Evolutionary conservation across 106 monocot genomes (phyloP).

Genomic region (Allium sativum): DNA sequence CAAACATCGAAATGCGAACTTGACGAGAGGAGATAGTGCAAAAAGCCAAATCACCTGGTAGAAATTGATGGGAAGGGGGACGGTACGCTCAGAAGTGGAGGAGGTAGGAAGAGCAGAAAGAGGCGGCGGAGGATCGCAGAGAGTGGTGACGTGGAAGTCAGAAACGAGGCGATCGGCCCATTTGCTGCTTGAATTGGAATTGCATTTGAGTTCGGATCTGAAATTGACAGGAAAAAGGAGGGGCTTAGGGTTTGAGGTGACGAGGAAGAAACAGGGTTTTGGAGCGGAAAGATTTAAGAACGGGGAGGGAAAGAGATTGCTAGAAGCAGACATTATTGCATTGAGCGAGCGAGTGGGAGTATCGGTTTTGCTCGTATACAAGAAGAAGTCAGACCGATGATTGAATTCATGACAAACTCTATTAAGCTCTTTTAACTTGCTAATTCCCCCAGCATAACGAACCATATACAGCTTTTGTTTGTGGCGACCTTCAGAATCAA

Average conservation of each 20-base stretch:
- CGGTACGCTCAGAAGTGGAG: conserved; percentile 26
- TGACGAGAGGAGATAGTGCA: neutral
- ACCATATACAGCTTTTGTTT: too few species aligned
- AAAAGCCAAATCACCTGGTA: conserved; percentile 31
- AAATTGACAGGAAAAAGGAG: neutral
- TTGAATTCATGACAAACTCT: too few species aligned
- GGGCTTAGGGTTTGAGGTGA: neutral
- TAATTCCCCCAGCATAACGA: too few species aligned
- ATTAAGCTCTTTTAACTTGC: too few species aligned
- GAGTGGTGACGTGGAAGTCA: conserved; percentile 60
- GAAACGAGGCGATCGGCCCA: conserved; percentile 80
- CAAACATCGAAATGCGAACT: neutral
- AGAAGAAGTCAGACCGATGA: too few species aligned
- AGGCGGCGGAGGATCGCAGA: conserved; percentile 9
- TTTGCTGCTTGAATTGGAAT: conserved; percentile 17
- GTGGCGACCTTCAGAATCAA: too few species aligned
- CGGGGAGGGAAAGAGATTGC: too few species aligned
- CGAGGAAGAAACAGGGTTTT: too few species aligned
- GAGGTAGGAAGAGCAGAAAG: conserved; percentile 10
- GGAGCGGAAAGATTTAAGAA: too few species aligned
- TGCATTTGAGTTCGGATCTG: neutral
- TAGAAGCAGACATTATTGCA: too few species aligned
- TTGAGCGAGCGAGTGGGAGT: too few species aligned
- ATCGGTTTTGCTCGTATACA: too few species aligned
- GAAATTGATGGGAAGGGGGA: conserved; percentile 77